These are phyloP conservation scores for Auxenochlorella pyrenoidosa DNA, from an alignment of 139 green algal species.

Conservation along the genomic window DNA sequence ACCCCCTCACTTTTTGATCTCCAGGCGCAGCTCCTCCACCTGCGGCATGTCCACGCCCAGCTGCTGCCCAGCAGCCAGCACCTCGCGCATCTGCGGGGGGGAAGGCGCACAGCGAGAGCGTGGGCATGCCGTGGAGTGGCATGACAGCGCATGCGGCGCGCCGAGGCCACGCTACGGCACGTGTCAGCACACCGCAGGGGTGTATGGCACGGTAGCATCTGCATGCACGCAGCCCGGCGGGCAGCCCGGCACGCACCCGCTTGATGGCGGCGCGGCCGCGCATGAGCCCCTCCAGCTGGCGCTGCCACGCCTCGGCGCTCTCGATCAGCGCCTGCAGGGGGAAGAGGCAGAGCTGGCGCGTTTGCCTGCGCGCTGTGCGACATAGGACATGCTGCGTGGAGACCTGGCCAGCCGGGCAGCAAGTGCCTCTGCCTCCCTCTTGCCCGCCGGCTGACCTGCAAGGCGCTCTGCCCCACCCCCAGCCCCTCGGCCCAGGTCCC, in stretches of 20 bases:
- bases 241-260: not conserved
- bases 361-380: too few relatives aligned
- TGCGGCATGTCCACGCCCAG: slow-evolving; percentile 56
- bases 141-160: too few relatives aligned
- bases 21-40: slow-evolving; percentile 47
- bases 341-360: not conserved
- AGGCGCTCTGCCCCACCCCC: too few relatives aligned
- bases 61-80: slow-evolving; percentile 48
- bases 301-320: slow-evolving; percentile 47
- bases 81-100: slow-evolving; percentile 18
- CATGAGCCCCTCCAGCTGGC: not conserved
- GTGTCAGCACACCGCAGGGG: too few relatives aligned
- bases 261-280: slow-evolving; percentile 46
- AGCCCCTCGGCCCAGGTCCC: too few relatives aligned
- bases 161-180: too few relatives aligned
- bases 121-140: too few relatives aligned
- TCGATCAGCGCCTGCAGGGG: slow-evolving; percentile 35
- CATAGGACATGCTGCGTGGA: not conserved
- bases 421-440: too few relatives aligned
- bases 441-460: too few relatives aligned
- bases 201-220: too few relatives aligned
- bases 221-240: not conserved
- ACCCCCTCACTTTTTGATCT: slow-evolving; percentile 37
- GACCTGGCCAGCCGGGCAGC: too few relatives aligned
- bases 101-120: too few relatives aligned